phyloP scores from a whole-genome alignment of 2,329 filamentous ascomycete species.

The Beauveria pseudobassiana region DNA sequence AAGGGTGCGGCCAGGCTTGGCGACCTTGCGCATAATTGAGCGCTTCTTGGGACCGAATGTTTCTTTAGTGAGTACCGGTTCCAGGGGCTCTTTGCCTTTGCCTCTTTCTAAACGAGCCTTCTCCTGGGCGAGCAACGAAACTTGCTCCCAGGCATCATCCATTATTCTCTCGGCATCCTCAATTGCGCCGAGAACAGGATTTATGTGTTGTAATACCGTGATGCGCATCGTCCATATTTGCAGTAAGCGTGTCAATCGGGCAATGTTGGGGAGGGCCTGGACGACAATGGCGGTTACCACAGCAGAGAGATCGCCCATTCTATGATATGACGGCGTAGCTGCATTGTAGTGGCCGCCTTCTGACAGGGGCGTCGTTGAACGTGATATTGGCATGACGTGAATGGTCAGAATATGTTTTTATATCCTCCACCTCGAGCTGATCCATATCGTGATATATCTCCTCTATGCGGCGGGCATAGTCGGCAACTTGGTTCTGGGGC shows the following conservation, averaged over 20 bases:
- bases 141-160: conserved; percentile 57
- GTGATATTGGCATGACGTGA: conserved; percentile 55
- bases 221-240: conserved; percentile 73
- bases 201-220: conserved; percentile 64
- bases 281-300: conserved; percentile 86
- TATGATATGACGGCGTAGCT: conserved; percentile 41
- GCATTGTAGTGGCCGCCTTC: conserved; percentile 24
- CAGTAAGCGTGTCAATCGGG: conserved; percentile 65
- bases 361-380: conserved; percentile 29
- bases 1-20: conserved; percentile 61
- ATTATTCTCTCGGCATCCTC: conserved; percentile 59
- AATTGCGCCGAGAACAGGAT: conserved; percentile 59
- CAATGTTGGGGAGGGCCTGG: conserved; percentile 77
- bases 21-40: conserved; percentile 61
- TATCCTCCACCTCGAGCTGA: conserved; percentile 69
- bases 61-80: conserved; percentile 28
- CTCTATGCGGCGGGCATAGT: conserved; percentile 66
- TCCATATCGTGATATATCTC: conserved; percentile 65
- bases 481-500: conserved; percentile 51
- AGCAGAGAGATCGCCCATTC: conserved; percentile 83
- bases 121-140: conserved; percentile 29
- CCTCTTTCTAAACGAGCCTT: conserved; percentile 15
- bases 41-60: conserved; percentile 52
- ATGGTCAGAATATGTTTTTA: conserved; percentile 80
- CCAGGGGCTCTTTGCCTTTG: conserved; percentile 12